These are phyloP conservation scores for Hanseniaspora guilliermondii DNA, from an alignment of 805 yeast species.

Conservation along the genomic window DNA sequence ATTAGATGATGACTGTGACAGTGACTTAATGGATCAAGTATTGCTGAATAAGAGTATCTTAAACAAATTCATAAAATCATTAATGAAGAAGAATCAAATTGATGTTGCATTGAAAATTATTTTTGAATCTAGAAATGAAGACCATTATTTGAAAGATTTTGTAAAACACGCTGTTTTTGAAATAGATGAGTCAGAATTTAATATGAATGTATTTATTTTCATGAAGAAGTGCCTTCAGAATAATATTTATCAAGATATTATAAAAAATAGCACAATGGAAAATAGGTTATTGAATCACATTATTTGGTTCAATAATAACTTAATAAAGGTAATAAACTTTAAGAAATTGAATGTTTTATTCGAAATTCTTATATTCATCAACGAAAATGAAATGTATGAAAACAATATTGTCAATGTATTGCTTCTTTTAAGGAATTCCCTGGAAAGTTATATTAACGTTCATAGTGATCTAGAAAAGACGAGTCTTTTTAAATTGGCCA, in stretches of 20 bases:
- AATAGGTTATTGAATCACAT: not conserved
- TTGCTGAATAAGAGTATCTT: not conserved
- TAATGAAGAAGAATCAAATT: not conserved
- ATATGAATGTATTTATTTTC: not conserved
- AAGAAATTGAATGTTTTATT: not conserved
- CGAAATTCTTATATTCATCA: not conserved
- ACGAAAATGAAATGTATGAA: not conserved
- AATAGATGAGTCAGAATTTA: not conserved
- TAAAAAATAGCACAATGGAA: not conserved
- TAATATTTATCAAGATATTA: not conserved
- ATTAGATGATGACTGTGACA: not conserved
- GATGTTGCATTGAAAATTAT: not conserved
- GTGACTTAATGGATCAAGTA: not conserved
- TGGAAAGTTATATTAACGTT: not conserved
- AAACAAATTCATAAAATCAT: not conserved
- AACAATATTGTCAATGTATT: not conserved
- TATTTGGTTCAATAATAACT: not conserved
- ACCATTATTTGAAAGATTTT: not conserved
- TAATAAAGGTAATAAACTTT: not conserved
- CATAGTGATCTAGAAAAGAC: not conserved
- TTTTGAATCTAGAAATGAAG: not conserved
- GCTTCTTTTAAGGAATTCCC: not conserved
- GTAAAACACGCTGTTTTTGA: not conserved
- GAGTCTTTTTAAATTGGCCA: not conserved
- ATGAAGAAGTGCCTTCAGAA: not conserved